Conservation (phyloP, 2,329 filamentous ascomycete species). For the Gaeumannomyces sp. region DNA sequence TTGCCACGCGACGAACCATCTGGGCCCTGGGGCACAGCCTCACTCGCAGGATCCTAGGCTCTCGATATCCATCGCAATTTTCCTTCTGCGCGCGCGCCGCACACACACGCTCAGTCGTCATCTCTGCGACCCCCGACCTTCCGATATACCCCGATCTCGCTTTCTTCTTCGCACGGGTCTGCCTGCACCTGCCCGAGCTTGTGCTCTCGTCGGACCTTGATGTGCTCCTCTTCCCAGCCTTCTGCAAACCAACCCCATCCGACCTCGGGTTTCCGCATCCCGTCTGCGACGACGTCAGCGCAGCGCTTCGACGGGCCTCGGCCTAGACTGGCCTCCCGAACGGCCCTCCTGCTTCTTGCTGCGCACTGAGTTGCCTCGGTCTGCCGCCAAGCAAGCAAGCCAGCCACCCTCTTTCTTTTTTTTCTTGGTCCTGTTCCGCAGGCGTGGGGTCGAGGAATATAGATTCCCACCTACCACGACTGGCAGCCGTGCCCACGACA, state of each 20-base stretch:
- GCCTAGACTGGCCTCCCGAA: too few relatives aligned
- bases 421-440: conserved; percentile 8
- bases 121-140: too few relatives aligned
- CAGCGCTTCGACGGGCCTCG: background rate
- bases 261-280: background rate
- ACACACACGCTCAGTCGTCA: too few relatives aligned
- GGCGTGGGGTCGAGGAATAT: background rate
- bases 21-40: background rate
- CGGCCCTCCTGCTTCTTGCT: too few relatives aligned
- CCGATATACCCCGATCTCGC: background rate
- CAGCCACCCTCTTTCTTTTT: conserved; percentile 5
- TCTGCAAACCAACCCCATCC: background rate
- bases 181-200: background rate
- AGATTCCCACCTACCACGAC: background rate
- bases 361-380: too few relatives aligned
- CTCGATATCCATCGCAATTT: background rate
- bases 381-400: background rate
- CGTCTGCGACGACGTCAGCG: background rate
- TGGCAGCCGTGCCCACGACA: background rate
- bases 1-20: background rate
- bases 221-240: background rate
- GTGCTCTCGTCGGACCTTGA: background rate
- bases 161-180: background rate
- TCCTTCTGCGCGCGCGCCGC: background rate
- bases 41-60: background rate